Evolutionary conservation across 2,329 filamentous ascomycete species (phyloP), one percentile per base, ranked within the genome.

Genomic region (Penicillium aurantiogriseum): DNA sequence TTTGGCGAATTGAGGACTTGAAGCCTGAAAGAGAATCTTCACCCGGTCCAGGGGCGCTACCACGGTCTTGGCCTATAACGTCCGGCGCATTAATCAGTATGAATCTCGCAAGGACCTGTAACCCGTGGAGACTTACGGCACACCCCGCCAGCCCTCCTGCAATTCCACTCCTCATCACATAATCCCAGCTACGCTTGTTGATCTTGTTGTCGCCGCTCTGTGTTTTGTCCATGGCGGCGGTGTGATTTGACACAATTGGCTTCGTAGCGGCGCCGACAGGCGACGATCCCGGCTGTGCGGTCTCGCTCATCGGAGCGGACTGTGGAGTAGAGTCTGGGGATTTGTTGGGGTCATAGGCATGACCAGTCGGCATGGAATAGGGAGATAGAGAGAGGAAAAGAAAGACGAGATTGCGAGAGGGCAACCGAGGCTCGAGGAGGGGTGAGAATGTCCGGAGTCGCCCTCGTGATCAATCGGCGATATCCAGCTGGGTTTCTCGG

Each of bases 21-120:
- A 91, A 51, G 94, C 89, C 75, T 99, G 94, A 78, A 99, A 97
- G 56, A 99, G 88, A 71, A 99, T 99, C 78, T 99, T 99, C 69
- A 99, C 94, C 64, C 94, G 88, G 77, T 99, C 94, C 63, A 99
- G 89, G 25, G 94, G 94, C 25, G 92, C 94, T 38, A 99, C 95
- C 7, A 96, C 81, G 0, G 93, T 97, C 81, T 99, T 99, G 60
- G 90, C 94, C 92, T 96, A 67, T 51, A 29, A 4, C 8, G 57
- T 44, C 52, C 21, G n/a, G 57, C 35, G 31, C 9, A 33, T 64
- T 54, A 56, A 59, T 56, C 21, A 45, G 36, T 55, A 49, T n/a
- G 35, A 52, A 50, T 19, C 17, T 39, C 27, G 29, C 44, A 23
- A 46, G 23, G 42, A 47, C 10, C 44, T 25, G 33, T 36, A 38